Evolutionary conservation across 1,284 basidiomycete species (phyloP).

Genomic region (Trichosporon ovoides): DNA sequence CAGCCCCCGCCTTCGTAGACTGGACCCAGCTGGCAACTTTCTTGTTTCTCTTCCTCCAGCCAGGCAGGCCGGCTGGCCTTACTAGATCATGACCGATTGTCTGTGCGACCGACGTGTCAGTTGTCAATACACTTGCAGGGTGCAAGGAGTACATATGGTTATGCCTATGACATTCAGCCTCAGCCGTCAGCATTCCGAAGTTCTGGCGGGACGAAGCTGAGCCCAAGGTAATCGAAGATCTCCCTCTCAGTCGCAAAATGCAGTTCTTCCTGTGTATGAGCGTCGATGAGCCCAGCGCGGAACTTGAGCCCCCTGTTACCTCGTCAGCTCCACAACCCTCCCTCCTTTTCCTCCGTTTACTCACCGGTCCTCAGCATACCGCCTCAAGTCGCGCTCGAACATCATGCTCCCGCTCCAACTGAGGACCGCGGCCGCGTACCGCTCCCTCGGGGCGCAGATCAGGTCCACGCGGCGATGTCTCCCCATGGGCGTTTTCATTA

Average conservation of each 20-base stretch:
- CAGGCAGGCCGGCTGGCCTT: neutral
- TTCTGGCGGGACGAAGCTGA: slow-evolving; percentile 42
- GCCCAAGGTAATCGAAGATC: slow-evolving; percentile 39
- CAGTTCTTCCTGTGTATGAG: slow-evolving; percentile 36
- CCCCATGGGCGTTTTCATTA: slow-evolving; percentile 23
- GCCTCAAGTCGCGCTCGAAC: slow-evolving; percentile 48
- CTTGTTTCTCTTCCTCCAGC: neutral
- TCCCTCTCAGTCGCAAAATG: slow-evolving; percentile 43
- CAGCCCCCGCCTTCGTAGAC: neutral
- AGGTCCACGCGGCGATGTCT: slow-evolving; percentile 46
- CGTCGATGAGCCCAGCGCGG: slow-evolving; percentile 37
- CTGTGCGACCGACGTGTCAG: too few relatives aligned
- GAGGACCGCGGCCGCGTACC: slow-evolving; percentile 45
- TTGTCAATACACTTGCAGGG: too few relatives aligned
- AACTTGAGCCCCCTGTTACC: slow-evolving; percentile 40
- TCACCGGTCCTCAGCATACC: slow-evolving; percentile 36
- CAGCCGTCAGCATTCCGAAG: slow-evolving; percentile 47
- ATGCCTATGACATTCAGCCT: neutral
- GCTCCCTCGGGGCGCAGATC: slow-evolving; percentile 39
- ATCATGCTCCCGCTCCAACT: slow-evolving; percentile 50
- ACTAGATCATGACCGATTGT: neutral
- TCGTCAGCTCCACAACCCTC: neutral
- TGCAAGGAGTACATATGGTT: neutral
- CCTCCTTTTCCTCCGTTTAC: neutral
- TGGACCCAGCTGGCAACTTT: too few relatives aligned